These are phyloP conservation scores for Coemansia asiatica DNA, from an alignment of 192 early-diverging fungal species.

Conservation along the genomic window DNA sequence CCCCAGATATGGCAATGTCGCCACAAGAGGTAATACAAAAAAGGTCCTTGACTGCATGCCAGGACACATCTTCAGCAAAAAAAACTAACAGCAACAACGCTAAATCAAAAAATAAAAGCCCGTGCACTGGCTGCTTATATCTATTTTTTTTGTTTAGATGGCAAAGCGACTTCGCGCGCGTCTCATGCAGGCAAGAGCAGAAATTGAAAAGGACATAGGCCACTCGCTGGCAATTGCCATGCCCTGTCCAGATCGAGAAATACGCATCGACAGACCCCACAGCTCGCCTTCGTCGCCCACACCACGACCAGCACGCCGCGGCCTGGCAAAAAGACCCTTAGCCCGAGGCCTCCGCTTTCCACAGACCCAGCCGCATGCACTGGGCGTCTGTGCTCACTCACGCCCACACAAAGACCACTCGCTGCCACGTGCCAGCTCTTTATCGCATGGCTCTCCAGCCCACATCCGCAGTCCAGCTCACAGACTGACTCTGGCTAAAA, in stretches of 20 bases:
- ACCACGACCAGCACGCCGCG: background rate
- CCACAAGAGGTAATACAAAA: conserved; percentile 17
- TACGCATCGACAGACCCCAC: background rate
- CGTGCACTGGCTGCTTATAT: too few relatives aligned
- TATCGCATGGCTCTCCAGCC: too few relatives aligned
- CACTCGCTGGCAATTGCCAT: conserved; percentile 31
- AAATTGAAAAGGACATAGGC: conserved; percentile 41
- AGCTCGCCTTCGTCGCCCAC: background rate
- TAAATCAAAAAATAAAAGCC: too few relatives aligned
- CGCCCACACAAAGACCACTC: background rate
- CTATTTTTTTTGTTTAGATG: conserved; percentile 19
- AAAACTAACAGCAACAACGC: too few relatives aligned
- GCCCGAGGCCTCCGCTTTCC: too few relatives aligned
- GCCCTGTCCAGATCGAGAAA: background rate
- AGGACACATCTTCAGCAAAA: too few relatives aligned
- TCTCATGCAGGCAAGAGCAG: conserved; percentile 28
- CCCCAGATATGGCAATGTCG: conserved; percentile 10
- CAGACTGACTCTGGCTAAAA: too few relatives aligned
- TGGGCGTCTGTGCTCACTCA: too few relatives aligned
- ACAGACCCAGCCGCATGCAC: too few relatives aligned
- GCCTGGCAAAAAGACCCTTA: too few relatives aligned
- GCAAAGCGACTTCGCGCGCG: conserved; percentile 33
- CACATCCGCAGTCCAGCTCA: too few relatives aligned
- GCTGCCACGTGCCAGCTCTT: background rate
- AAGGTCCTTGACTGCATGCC: background rate